These are phyloP conservation scores for Apophysomyces trapeziformis DNA, from an alignment of 371 early-diverging fungal species.

Conservation along the genomic window DNA sequence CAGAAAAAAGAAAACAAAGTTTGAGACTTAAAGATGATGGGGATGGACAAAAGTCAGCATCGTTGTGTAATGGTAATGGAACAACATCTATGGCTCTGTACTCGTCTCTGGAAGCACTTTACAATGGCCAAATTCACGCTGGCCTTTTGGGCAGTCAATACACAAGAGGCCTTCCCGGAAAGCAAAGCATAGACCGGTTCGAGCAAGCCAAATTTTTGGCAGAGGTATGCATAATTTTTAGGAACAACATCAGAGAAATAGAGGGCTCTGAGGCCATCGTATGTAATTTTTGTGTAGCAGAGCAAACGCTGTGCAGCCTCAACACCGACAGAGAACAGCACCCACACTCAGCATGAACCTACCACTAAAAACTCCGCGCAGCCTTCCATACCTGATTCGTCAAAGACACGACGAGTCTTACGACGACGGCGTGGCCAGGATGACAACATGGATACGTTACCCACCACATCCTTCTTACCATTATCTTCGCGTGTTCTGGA, in stretches of 20 bases:
- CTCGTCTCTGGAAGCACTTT: constrained; percentile 15
- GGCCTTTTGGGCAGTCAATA: constrained; percentile 16
- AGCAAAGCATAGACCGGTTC: constrained; percentile 19
- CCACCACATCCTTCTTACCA: constrained; percentile 18
- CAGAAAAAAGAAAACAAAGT: constrained; percentile 7
- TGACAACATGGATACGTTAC: constrained; percentile 1
- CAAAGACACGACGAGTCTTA: constrained; percentile 8
- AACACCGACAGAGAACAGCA: background rate
- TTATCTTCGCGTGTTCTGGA: constrained; percentile 15
- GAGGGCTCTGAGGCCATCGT: no score
- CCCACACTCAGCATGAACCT: constrained; percentile 6
- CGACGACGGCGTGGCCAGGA: constrained; percentile 2
- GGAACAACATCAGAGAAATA: no score
- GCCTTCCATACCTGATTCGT: background rate
- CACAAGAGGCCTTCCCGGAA: constrained; percentile 19
- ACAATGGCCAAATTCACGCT: constrained; percentile 17
- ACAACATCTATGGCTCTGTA: constrained; percentile 10
- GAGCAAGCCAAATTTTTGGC: constrained; percentile 10
- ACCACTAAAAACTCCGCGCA: constrained; percentile 6
- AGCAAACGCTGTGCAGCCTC: background rate
- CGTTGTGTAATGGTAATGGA: constrained; percentile 1
- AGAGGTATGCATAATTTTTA: constrained; percentile 12
- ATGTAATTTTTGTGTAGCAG: background rate
- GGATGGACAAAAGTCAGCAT: background rate
- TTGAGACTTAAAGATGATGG: constrained; percentile 2